Conservation (phyloP, 1,284 basidiomycete species). For the Thelephora terrestris region DNA sequence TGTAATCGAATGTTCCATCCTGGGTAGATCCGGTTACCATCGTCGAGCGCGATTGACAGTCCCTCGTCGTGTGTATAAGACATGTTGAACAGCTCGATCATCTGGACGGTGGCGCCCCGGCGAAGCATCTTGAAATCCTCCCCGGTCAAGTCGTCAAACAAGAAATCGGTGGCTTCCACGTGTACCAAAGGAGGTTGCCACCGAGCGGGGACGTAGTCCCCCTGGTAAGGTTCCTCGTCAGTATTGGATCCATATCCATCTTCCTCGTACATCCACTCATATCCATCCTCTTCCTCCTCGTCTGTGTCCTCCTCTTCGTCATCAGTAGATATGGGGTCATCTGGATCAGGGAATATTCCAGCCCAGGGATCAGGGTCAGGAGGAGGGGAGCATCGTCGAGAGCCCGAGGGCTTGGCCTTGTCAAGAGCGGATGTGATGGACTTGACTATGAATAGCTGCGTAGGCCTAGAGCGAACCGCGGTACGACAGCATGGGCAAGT, state of each 20-base stretch:
- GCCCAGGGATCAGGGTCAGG: constrained; percentile 50
- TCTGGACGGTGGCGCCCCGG: constrained; percentile 47
- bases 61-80: constrained; percentile 43
- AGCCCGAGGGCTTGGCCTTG: constrained; percentile 28
- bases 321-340: constrained; percentile 26
- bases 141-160: constrained; percentile 24
- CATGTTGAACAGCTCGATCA: constrained; percentile 48
- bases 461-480: constrained; percentile 43
- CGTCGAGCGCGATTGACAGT: constrained; percentile 29
- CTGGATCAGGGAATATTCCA: constrained; percentile 45
- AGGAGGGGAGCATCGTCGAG: constrained; percentile 13
- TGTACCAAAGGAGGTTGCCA: constrained; percentile 47
- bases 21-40: constrained; percentile 38
- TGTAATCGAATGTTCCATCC: constrained; percentile 55
- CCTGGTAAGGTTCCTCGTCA: constrained; percentile 25
- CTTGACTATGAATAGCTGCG: constrained; percentile 60
- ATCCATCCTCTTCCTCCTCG: constrained; percentile 26
- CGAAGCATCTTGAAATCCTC: constrained; percentile 40
- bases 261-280: constrained; percentile 23
- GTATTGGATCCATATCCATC: constrained; percentile 24
- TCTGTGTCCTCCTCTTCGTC: constrained; percentile 23
- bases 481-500: constrained; percentile 64
- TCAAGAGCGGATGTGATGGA: constrained; percentile 38
- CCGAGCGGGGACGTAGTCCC: constrained; percentile 31
- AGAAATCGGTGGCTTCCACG: constrained; percentile 28